Evolutionary conservation across 75 land plant species (phyloP).

Genomic region (Pinus taeda): DNA sequence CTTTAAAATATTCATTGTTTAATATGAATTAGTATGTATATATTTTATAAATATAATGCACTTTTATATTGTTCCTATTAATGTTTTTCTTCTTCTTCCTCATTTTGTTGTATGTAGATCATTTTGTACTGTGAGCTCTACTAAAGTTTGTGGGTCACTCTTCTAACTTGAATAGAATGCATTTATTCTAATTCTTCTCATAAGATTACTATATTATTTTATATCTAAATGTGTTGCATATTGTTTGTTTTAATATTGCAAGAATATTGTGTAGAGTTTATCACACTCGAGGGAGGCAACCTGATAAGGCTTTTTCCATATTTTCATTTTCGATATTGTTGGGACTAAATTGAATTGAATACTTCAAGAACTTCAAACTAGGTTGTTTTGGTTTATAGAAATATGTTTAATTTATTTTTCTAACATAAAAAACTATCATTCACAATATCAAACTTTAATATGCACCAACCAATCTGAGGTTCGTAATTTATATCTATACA

Average conservation of each 20-base stretch:
- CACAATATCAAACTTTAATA: too few species aligned
- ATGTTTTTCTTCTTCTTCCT: not conserved
- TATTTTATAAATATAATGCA: not conserved
- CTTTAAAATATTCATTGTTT: not conserved
- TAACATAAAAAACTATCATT: too few species aligned
- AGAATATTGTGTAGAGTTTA: constrained; percentile 92
- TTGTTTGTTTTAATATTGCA: constrained; percentile 26
- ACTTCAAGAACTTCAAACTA: too few species aligned
- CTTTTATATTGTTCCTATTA: not conserved
- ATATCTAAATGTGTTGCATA: not conserved
- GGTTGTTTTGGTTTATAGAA: too few species aligned
- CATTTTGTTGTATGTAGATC: constrained; percentile 45
- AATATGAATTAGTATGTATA: not conserved
- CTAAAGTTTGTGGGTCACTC: constrained; percentile 53
- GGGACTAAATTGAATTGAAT: constrained; percentile 47
- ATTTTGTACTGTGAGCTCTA: constrained; percentile 78
- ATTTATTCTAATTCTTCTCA: not conserved
- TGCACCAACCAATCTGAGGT: too few species aligned
- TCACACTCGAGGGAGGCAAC: constrained; percentile 94
- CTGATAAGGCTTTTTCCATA: constrained; percentile 78
- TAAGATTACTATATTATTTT: not conserved
- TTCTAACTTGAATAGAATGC: not conserved
- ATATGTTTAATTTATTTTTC: too few species aligned
- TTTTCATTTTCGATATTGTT: constrained; percentile 29
- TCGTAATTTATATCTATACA: too few species aligned